These are phyloP conservation scores for Vitis rotundifolia DNA, from an alignment of 164 flowering plant genomes.

Conservation along the genomic window DNA sequence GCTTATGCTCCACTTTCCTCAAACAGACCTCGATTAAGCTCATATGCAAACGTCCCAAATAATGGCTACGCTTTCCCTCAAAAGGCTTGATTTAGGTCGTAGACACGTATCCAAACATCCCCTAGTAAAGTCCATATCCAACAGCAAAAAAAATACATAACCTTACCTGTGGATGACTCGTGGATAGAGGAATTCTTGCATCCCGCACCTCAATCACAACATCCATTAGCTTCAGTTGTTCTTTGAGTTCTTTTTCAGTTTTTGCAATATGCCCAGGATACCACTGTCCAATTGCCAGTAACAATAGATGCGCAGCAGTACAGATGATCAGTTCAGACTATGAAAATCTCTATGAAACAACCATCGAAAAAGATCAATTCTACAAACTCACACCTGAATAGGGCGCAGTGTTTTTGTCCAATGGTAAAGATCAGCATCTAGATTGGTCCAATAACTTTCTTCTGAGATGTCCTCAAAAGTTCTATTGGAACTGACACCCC, in stretches of 20 bases:
- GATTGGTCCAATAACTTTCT: slow-evolving; percentile 63
- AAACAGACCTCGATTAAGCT: too few species aligned
- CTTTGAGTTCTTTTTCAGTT: slow-evolving; percentile 87
- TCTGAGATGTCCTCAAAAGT: slow-evolving; percentile 16
- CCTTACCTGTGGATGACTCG: slow-evolving; percentile 82
- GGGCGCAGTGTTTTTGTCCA: slow-evolving; percentile 86
- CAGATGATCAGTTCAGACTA: too few species aligned
- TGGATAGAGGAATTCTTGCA: slow-evolving; percentile 92
- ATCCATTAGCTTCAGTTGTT: slow-evolving; percentile 93
- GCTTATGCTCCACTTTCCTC: too few species aligned
- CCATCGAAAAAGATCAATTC: background rate
- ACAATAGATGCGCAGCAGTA: too few species aligned
- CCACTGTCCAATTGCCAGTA: slow-evolving; percentile 63
- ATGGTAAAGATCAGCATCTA: slow-evolving; percentile 72
- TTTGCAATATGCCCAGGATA: slow-evolving; percentile 98
- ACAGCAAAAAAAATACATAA: background rate
- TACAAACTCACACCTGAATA: slow-evolving; percentile 58
- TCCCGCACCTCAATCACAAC: slow-evolving; percentile 98
- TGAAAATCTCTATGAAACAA: slow-evolving; percentile 1
- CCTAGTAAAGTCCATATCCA: background rate
- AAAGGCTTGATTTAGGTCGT: background rate
- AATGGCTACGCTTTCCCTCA: too few species aligned
- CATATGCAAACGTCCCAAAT: too few species aligned
- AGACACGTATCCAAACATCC: background rate
- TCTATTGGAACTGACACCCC: slow-evolving; percentile 10